Percentiles rank a stretch among this genome's conserved stretches.
phyloP scores from a whole-genome alignment of 345 rosid species.

The Eucalyptus leucophloia region DNA sequence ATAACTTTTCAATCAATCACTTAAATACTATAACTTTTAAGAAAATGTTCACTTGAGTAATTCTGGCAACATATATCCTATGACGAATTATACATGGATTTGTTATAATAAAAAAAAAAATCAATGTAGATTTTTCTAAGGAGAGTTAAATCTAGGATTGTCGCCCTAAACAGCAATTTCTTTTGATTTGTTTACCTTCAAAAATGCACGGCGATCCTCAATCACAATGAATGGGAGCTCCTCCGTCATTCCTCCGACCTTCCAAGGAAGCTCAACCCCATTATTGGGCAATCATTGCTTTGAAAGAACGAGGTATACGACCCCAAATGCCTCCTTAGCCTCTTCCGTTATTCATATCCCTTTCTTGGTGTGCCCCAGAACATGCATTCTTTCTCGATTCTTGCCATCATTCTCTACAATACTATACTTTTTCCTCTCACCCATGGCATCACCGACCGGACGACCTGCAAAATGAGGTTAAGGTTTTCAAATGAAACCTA shows the following conservation, averaged over 20 bases:
- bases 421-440: conserved; percentile 25
- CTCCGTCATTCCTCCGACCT: conserved; percentile 22
- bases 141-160: background rate
- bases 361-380: conserved; percentile 18
- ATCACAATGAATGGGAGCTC: conserved; percentile 26
- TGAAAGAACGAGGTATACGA: conserved; percentile 24
- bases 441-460: conserved; percentile 13
- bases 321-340: conserved; percentile 38
- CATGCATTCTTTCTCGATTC: conserved; percentile 32
- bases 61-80: background rate
- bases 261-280: conserved; percentile 29
- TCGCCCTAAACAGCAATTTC: background rate
- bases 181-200: background rate
- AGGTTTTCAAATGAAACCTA: background rate
- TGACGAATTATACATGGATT: background rate
- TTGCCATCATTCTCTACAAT: conserved; percentile 35
- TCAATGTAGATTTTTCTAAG: background rate
- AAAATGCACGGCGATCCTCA: conserved; percentile 23
- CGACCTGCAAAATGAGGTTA: conserved; percentile 6
- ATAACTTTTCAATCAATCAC: too few relatives aligned
- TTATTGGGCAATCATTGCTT: conserved; percentile 45
- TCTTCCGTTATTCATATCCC: conserved; percentile 47
- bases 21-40: background rate
- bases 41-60: background rate
- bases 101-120: background rate